Conservation (phyloP, 116 monocot species). For the Zostera marina region DNA sequence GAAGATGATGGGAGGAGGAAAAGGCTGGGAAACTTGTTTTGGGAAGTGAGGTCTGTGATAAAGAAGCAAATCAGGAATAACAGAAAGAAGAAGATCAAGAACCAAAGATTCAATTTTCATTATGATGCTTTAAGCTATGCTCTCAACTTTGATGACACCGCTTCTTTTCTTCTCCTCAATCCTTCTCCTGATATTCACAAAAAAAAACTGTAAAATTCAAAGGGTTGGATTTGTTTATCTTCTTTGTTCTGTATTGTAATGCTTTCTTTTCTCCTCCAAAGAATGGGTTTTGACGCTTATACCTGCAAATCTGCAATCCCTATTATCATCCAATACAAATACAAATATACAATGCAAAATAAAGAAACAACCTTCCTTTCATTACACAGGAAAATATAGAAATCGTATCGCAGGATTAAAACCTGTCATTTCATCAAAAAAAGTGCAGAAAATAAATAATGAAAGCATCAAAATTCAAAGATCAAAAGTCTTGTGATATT, state of each 20-base stretch:
- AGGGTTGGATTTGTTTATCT: not conserved
- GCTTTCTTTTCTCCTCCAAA: not conserved
- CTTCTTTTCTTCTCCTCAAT: slow-evolving; percentile 6
- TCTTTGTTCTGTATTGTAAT: not conserved
- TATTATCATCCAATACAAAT: too few relatives aligned
- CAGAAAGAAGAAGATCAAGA: slow-evolving; percentile 4
- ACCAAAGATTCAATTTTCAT: slow-evolving; percentile 14
- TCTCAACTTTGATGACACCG: slow-evolving; percentile 25
- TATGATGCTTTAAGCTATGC: slow-evolving; percentile 24
- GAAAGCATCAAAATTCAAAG: too few relatives aligned
- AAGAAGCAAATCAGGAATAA: slow-evolving; percentile 6
- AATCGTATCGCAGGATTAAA: too few relatives aligned
- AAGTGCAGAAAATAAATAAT: too few relatives aligned
- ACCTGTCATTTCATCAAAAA: too few relatives aligned
- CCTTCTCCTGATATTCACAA: not conserved
- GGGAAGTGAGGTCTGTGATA: slow-evolving; percentile 20
- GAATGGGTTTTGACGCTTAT: too few relatives aligned
- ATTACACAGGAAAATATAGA: too few relatives aligned
- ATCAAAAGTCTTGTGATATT: too few relatives aligned
- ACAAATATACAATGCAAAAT: too few relatives aligned
- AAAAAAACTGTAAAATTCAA: too few relatives aligned
- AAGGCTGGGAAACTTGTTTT: slow-evolving; percentile 15
- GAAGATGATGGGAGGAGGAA: slow-evolving; percentile 9
- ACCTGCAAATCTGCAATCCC: too few relatives aligned
- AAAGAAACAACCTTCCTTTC: too few relatives aligned